These are phyloP conservation scores for Amanita fuliginea DNA, from an alignment of 768 basidiomycete genomes.

Conservation along the genomic window DNA sequence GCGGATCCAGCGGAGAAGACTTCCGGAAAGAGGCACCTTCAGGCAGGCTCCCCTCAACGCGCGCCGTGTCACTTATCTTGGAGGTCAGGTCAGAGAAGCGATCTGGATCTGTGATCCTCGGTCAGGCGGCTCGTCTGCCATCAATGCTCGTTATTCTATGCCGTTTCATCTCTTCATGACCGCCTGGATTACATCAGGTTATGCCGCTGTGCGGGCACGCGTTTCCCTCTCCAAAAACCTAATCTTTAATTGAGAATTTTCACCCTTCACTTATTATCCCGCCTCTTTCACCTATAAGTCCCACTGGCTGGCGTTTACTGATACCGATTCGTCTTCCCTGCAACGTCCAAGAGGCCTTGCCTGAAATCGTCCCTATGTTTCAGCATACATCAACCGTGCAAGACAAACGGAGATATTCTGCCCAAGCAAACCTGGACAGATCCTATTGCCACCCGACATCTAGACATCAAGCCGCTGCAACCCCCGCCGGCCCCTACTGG, in stretches of 20 bases:
- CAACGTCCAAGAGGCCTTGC: background rate
- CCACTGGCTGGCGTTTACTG: background rate
- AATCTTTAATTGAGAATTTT: constrained; percentile 6
- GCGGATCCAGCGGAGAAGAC: constrained; percentile 6
- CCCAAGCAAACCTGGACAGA: background rate
- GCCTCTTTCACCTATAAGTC: constrained; percentile 3
- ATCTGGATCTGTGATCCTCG: constrained; percentile 27
- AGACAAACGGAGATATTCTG: constrained; percentile 1
- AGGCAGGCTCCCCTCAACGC: constrained; percentile 1
- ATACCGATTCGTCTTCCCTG: constrained; percentile 1
- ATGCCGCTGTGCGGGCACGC: constrained; percentile 6
- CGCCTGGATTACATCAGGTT: constrained; percentile 12
- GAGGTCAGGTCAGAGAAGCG: constrained; percentile 13
- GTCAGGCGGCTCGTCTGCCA: constrained; percentile 16
- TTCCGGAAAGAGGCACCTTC: constrained; percentile 1
- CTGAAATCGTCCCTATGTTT: constrained; percentile 1
- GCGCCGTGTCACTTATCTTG: constrained; percentile 10
- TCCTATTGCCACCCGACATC: background rate
- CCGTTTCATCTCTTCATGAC: constrained; percentile 14
- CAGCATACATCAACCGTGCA: background rate
- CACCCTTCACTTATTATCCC: too few species aligned
- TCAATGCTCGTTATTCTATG: constrained; percentile 15
- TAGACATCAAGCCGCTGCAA: background rate
- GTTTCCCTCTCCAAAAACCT: constrained; percentile 7
- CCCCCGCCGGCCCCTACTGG: background rate